phyloP scores from a whole-genome alignment of 106 monocot species.

The Allium sativum region DNA sequence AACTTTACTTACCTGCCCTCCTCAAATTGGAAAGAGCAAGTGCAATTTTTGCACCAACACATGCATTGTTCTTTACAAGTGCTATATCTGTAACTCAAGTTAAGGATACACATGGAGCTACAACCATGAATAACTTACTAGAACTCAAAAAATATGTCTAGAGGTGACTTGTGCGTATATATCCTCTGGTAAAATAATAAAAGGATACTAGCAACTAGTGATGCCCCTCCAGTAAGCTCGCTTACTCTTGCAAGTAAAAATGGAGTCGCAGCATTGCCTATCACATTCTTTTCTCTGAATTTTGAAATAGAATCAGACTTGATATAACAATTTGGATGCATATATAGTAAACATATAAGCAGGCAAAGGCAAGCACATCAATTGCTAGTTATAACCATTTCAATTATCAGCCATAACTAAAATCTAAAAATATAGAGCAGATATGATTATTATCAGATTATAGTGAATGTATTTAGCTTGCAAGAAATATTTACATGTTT shows the following conservation, averaged over 20 bases:
- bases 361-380: too few species aligned
- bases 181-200: neutral
- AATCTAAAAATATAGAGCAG: too few species aligned
- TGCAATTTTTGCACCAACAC: constrained; percentile 79
- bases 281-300: constrained; percentile 48
- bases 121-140: neutral
- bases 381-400: too few species aligned
- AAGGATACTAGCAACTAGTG: constrained; percentile 94
- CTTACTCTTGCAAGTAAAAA: constrained; percentile 89
- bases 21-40: constrained; percentile 61
- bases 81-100: constrained; percentile 60
- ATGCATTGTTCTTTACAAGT: constrained; percentile 98
- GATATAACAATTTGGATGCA: too few species aligned
- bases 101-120: constrained; percentile 21
- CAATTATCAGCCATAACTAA: too few species aligned
- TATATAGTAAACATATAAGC: constrained; percentile 3
- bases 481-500: too few species aligned
- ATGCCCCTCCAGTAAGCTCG: constrained; percentile 79
- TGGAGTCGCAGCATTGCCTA: constrained; percentile 71
- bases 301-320: too few species aligned
- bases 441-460: too few species aligned
- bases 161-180: neutral
- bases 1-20: neutral
- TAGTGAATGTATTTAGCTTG: too few species aligned
- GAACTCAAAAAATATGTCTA: neutral